phyloP scores from a whole-genome alignment of 1,284 basidiomycete genomes.

The Earliella scabrosa region DNA sequence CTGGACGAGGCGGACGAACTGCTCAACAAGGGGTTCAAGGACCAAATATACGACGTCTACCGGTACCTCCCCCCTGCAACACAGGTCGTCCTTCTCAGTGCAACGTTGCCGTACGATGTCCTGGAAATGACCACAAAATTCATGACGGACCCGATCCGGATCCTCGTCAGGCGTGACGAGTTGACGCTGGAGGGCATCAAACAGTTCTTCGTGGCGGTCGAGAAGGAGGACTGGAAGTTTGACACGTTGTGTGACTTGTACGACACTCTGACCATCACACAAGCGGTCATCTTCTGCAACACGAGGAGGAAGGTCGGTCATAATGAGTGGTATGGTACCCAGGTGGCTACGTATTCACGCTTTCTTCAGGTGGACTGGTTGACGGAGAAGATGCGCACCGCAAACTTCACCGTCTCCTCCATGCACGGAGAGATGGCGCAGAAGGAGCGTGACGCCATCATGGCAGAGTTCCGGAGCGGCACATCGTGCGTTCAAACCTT shows the following conservation, averaged over 20 bases:
- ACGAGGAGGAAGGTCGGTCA: conserved; percentile 87
- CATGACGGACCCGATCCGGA: conserved; percentile 99
- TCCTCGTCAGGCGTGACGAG: conserved; percentile 99
- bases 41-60: conserved; percentile 99
- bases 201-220: conserved; percentile 99
- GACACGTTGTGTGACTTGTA: conserved; percentile 98
- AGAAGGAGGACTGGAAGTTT: conserved; percentile 99
- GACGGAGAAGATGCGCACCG: conserved; percentile 97
- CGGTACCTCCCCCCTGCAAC: conserved; percentile 98
- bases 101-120: conserved; percentile 96
- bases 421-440: conserved; percentile 99
- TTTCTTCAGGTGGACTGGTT: conserved; percentile 90
- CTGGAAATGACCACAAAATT: conserved; percentile 99
- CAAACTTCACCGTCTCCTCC: conserved; percentile 96
- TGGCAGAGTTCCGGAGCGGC: conserved; percentile 97
- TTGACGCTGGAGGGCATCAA: conserved; percentile 99
- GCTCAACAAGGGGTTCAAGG: conserved; percentile 98
- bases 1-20: conserved; percentile 99
- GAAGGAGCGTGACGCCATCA: conserved; percentile 98
- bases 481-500: conserved; percentile 68
- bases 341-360: neutral
- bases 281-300: conserved; percentile 99
- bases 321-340: neutral
- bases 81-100: conserved; percentile 95
- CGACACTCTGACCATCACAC: conserved; percentile 98